phyloP scores from a whole-genome alignment of 306 rosid species.

The Vachellia pachyceras region DNA sequence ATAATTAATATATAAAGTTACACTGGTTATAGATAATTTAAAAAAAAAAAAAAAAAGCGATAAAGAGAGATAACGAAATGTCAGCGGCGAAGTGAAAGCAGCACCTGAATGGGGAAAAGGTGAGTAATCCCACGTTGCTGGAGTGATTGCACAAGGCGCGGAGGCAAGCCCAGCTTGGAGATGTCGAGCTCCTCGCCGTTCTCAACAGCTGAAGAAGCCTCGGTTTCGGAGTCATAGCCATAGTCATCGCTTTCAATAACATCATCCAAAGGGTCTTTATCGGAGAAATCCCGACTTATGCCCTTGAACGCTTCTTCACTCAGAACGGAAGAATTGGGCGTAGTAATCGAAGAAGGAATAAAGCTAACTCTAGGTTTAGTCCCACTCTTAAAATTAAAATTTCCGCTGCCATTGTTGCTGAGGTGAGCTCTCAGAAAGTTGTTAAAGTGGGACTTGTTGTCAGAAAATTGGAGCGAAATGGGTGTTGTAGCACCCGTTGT shows the following conservation, averaged over 20 bases:
- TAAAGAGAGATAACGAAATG: not conserved
- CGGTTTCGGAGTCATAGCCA: conserved; percentile 43
- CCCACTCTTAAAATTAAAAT: conserved; percentile 26
- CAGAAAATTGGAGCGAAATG: conserved; percentile 52
- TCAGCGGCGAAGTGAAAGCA: not conserved
- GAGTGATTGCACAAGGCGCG: conserved; percentile 66
- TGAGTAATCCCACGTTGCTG: conserved; percentile 72
- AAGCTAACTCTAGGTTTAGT: conserved; percentile 42
- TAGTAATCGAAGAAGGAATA: conserved; percentile 73
- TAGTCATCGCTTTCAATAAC: conserved; percentile 30
- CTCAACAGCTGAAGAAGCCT: conserved; percentile 22
- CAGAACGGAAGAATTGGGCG: conserved; percentile 91
- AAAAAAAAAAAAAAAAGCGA: not conserved
- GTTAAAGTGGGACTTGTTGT: conserved; percentile 61
- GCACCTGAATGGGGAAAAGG: conserved; percentile 94
- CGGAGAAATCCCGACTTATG: conserved; percentile 49
- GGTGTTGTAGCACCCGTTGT: conserved; percentile 45
- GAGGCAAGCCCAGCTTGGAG: conserved; percentile 75
- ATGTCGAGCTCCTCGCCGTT: conserved; percentile 74
- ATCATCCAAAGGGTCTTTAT: conserved; percentile 47
- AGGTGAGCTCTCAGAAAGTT: conserved; percentile 53
- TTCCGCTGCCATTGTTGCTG: conserved; percentile 20
- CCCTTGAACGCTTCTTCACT: conserved; percentile 94
- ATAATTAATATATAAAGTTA: not conserved
- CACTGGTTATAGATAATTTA: not conserved